A percentile compares a stretch with the other conserved stretches of the same genome.
Conservation (phyloP, 148 eudicot species). For the Rhododendron ovatum region DNA sequence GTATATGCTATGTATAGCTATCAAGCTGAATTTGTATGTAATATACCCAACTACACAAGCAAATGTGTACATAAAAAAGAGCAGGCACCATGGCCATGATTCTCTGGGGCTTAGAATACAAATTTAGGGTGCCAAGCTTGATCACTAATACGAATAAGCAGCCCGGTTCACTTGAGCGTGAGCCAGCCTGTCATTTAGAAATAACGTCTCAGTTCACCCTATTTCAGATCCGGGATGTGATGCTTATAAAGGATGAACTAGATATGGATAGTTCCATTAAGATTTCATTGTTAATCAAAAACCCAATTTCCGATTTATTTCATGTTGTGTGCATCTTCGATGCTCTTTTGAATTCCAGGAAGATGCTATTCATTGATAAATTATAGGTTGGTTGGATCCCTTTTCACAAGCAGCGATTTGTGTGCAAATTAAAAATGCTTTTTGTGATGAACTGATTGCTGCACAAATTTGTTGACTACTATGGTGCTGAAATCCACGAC, state of each 20-base stretch:
- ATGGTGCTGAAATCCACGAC: not conserved
- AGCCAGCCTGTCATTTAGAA: not conserved
- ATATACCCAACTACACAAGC: not conserved
- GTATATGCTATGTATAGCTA: not conserved
- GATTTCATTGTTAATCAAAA: not conserved
- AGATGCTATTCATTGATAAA: constrained; percentile 4
- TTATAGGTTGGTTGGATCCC: not conserved
- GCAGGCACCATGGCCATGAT: not conserved
- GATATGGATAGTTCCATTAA: not conserved
- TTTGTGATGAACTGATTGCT: not conserved
- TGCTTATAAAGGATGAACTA: not conserved
- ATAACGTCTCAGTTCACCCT: not conserved
- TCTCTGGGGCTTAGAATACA: not conserved
- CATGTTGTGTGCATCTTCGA: not conserved
- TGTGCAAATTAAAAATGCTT: not conserved
- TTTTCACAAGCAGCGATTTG: not conserved
- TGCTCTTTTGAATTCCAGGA: not conserved
- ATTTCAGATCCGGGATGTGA: not conserved
- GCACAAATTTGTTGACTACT: not conserved
- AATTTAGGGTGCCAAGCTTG: not conserved
- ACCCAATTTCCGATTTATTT: not conserved
- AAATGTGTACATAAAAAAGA: not conserved
- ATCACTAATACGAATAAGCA: not conserved
- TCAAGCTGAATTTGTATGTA: not conserved
- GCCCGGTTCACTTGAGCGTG: not conserved